Base-by-base conservation (phyloP, 306 rosid genomes). In the Ammopiptanthus mongolicus region DNA sequence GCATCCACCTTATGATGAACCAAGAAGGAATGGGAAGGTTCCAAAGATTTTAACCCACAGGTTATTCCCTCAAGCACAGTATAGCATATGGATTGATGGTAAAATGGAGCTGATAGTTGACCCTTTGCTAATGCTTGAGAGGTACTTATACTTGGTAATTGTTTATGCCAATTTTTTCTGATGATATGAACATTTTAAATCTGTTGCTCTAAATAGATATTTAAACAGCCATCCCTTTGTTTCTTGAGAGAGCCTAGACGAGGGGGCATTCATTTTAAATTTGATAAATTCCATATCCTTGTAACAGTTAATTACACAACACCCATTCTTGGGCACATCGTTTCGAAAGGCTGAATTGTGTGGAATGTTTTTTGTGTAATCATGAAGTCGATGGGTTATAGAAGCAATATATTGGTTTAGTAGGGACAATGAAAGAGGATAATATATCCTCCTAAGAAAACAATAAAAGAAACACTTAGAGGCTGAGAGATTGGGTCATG, bases 61-160 rank as follows among this genome's bases (percentile, higher is more conserved):
- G 52, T 71, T 94, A 64, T 94, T 87, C 85, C 96, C 98, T 77
- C 87, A 88, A 64, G 91, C 97, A 58, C 99, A 85, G 70, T 92
- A 95, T 79, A 92, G 97, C 82, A 92, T 95, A 65, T 95, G 99
- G 99, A 90, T 95, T 21, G 98, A 95, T 86, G 98, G 97, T 77
- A 95, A 95, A 87, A 95, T 95, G 99, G 99, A 92, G 91, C 88
- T 92, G 68, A 71, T 95, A 36, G 97, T 92, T 53, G 99, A 95
- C 84, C 97, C 99, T 15, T 71, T 95, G 87, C 96, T 81, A 70
- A 90, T 92, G 31, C 93, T 95, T 60, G 99, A 95, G 83, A 91
- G 97, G 98, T 95, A 66, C 64, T 52, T 44, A 47, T 69, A 36
- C 51, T 41, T 41, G 19, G 33, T 36, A 62, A 36, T 71, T 34